Evolutionary conservation across 805 yeast genomes (phyloP).

Genomic region (Saccharomycopsis olivae): DNA sequence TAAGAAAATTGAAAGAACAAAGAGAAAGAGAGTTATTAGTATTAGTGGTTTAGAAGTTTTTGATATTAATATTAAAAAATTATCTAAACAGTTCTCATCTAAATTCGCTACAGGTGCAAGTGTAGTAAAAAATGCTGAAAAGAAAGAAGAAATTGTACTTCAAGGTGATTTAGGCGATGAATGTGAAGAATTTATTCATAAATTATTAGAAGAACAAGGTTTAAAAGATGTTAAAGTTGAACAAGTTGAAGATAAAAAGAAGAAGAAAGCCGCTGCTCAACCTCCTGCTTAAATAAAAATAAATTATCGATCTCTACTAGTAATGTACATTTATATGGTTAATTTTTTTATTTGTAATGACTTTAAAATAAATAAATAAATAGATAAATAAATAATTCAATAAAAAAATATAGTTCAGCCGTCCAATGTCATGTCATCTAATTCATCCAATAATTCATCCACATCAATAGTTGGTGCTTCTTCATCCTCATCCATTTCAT

Average conservation of each 20-base stretch:
- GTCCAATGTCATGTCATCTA: slow-evolving; percentile 85
- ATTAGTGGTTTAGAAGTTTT: slow-evolving; percentile 83
- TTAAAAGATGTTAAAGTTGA: slow-evolving; percentile 81
- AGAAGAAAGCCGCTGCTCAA: slow-evolving; percentile 19
- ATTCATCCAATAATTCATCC: slow-evolving; percentile 88
- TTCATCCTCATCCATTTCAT: slow-evolving; percentile 51
- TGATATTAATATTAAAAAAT: slow-evolving; percentile 79
- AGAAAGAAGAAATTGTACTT: slow-evolving; percentile 81
- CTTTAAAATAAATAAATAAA: neutral
- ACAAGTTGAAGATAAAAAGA: slow-evolving; percentile 69
- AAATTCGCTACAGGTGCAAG: slow-evolving; percentile 95
- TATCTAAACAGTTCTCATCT: slow-evolving; percentile 85
- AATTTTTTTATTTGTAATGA: too few relatives aligned
- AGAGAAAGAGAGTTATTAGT: slow-evolving; percentile 78
- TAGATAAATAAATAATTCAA: neutral
- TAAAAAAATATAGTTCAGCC: slow-evolving; percentile 25
- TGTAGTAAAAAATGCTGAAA: slow-evolving; percentile 81
- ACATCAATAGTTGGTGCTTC: slow-evolving; percentile 84
- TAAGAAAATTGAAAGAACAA: slow-evolving; percentile 83
- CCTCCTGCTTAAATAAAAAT: slow-evolving; percentile 1
- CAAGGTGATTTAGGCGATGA: slow-evolving; percentile 96
- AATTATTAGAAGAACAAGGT: slow-evolving; percentile 70
- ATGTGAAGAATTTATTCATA: slow-evolving; percentile 65
- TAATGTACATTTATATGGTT: too few relatives aligned
- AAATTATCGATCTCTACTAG: too few relatives aligned